A percentile compares a stretch with the other conserved stretches of the same genome.
These are phyloP conservation scores for Xylaria polymorpha DNA, from an alignment of 2,329 filamentous ascomycete genomes.

Conservation along the genomic window DNA sequence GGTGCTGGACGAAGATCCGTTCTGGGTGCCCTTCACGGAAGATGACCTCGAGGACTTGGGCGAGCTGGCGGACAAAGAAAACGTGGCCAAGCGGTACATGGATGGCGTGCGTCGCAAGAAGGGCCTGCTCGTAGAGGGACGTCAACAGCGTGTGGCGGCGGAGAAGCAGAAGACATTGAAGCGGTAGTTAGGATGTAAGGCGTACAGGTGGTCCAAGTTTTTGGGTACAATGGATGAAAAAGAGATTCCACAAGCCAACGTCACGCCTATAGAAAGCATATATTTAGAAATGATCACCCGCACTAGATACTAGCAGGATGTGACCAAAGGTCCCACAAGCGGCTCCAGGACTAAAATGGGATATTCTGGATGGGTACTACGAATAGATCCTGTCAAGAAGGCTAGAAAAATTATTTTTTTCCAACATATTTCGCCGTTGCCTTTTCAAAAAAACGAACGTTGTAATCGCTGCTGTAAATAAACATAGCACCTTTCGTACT, in stretches of 20 bases:
- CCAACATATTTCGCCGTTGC: no score
- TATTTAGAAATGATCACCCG: not conserved
- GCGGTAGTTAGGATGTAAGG: slow-evolving; percentile 54
- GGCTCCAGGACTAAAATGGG: not conserved
- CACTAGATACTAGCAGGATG: not conserved
- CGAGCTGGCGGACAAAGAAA: slow-evolving; percentile 92
- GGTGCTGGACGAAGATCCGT: slow-evolving; percentile 92
- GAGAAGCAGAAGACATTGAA: slow-evolving; percentile 88
- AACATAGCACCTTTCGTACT: no score
- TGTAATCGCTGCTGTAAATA: not conserved
- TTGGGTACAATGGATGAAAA: not conserved
- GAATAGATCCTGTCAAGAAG: not conserved
- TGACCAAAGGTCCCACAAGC: not conserved
- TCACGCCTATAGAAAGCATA: not conserved
- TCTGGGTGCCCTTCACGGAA: slow-evolving; percentile 97
- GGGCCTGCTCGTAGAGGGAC: slow-evolving; percentile 84
- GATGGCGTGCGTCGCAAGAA: slow-evolving; percentile 88
- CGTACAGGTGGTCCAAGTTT: not conserved
- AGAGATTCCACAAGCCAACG: no score
- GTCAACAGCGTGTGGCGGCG: slow-evolving; percentile 82
- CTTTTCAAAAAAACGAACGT: not conserved
- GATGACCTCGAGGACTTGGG: slow-evolving; percentile 97
- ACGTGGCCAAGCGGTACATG: slow-evolving; percentile 96
- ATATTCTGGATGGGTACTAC: not conserved
- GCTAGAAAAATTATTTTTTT: no score